Percentiles rank a stretch among this genome's conserved stretches.
These are phyloP conservation scores for Naganishia vaughanmartiniae DNA, from an alignment of 768 basidiomycete species.

Conservation along the genomic window DNA sequence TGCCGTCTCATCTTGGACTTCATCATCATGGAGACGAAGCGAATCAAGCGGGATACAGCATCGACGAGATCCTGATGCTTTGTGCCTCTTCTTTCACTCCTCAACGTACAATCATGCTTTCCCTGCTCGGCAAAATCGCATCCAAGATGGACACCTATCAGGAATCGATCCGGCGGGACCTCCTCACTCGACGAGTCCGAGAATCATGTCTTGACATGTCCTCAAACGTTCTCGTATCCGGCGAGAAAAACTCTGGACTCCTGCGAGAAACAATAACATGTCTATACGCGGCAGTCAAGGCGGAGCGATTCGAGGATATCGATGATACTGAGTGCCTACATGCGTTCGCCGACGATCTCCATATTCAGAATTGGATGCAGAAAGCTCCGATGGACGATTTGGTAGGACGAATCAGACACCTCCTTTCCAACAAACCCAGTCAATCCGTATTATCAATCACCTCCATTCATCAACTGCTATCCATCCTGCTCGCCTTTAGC, in stretches of 20 bases:
- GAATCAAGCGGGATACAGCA: constrained; percentile 76
- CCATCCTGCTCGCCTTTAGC: constrained; percentile 36
- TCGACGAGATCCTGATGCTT: constrained; percentile 78
- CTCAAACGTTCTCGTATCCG: constrained; percentile 33
- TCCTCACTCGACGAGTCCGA: constrained; percentile 22
- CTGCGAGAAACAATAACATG: constrained; percentile 44
- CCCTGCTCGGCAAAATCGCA: constrained; percentile 57
- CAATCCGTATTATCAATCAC: constrained; percentile 34
- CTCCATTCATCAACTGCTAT: constrained; percentile 40
- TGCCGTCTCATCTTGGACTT: constrained; percentile 81
- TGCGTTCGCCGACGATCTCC: constrained; percentile 5
- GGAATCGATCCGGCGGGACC: constrained; percentile 21
- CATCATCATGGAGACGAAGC: constrained; percentile 83
- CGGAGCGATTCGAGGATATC: constrained; percentile 3
- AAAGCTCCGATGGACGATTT: constrained; percentile 39
- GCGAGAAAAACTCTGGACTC: constrained; percentile 35
- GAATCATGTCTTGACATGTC: constrained; percentile 37
- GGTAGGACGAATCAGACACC: constrained; percentile 37
- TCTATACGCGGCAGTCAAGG: constrained; percentile 31
- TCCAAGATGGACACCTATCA: background rate
- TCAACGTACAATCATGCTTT: constrained; percentile 78
- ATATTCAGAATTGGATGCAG: constrained; percentile 20
- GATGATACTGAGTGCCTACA: constrained; percentile 26
- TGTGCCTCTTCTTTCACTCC: constrained; percentile 76
- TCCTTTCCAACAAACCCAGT: constrained; percentile 29